phyloP scores from a whole-genome alignment of 148 eudicot genomes.

The Pouteria glomerata region DNA sequence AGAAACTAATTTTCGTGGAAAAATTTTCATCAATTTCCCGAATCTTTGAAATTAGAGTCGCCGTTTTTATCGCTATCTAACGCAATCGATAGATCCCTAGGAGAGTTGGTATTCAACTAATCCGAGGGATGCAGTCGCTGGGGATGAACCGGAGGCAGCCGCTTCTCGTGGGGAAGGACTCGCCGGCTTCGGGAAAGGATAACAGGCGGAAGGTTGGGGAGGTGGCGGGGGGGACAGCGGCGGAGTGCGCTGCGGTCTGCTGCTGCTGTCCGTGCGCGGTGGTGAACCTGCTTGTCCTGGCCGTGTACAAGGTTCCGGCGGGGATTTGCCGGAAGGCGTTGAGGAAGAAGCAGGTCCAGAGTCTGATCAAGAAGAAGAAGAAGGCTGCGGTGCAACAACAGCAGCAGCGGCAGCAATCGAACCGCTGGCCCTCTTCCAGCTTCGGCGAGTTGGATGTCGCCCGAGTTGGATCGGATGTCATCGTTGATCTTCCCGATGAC shows the following conservation, averaged over 20 bases:
- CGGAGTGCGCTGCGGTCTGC: conserved; percentile 60
- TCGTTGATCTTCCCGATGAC: conserved; percentile 8
- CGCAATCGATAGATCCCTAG: no score
- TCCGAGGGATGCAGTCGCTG: not conserved
- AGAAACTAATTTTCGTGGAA: no score
- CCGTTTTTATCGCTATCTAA: no score
- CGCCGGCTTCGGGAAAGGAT: not conserved
- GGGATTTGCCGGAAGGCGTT: conserved; percentile 33
- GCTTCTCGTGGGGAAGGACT: not conserved
- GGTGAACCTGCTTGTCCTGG: conserved; percentile 33
- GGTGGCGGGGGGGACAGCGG: conserved; percentile 69
- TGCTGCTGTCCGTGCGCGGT: conserved; percentile 72
- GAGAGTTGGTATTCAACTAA: no score
- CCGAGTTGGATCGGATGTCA: conserved; percentile 20
- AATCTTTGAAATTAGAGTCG: no score
- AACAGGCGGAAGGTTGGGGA: conserved; percentile 36
- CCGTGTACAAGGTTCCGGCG: conserved; percentile 52
- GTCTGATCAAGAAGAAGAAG: conserved; percentile 21
- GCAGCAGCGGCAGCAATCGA: not conserved
- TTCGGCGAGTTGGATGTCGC: conserved; percentile 21
- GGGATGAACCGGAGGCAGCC: not conserved
- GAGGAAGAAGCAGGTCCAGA: conserved; percentile 17
- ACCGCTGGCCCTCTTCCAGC: not conserved
- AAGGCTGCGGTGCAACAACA: no score
- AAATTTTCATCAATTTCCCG: no score